Percentiles rank a stretch among this genome's conserved stretches.
These are phyloP conservation scores for Diplocarpon rosae DNA, from an alignment of 2,329 filamentous ascomycete species.

Conservation along the genomic window DNA sequence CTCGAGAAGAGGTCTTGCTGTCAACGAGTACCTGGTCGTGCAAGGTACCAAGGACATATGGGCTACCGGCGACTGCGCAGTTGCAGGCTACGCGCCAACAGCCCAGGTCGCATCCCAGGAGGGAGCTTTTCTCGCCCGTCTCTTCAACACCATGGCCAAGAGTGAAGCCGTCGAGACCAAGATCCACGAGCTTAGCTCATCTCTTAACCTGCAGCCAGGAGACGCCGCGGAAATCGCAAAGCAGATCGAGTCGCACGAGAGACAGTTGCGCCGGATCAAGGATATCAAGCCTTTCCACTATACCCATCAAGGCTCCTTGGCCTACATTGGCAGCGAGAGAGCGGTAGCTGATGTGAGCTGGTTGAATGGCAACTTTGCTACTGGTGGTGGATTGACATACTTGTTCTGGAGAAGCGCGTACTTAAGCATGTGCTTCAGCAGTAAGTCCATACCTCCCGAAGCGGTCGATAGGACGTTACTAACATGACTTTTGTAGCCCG, in stretches of 20 bases:
- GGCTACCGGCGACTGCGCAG: conserved; percentile 94
- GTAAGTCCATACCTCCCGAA: conserved; percentile 45
- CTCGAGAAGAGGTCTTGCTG: conserved; percentile 84
- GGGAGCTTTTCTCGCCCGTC: conserved; percentile 82
- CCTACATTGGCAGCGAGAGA: conserved; percentile 97
- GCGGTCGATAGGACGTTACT: conserved; percentile 8
- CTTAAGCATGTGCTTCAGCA: conserved; percentile 99
- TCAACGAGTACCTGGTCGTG: conserved; percentile 98
- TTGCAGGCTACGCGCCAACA: conserved; percentile 94
- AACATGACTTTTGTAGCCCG: conserved; percentile 47
- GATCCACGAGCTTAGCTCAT: conserved; percentile 56
- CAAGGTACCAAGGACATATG: conserved; percentile 96
- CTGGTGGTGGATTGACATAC: conserved; percentile 87
- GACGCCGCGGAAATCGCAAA: conserved; percentile 55
- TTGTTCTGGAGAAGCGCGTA: conserved; percentile 98
- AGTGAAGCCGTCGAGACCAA: conserved; percentile 71
- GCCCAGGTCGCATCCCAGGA: conserved; percentile 95
- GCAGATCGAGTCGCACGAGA: conserved; percentile 80
- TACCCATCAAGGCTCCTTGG: conserved; percentile 91
- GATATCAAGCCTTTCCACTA: conserved; percentile 97
- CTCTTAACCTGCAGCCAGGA: conserved; percentile 48
- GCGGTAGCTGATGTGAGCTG: conserved; percentile 95
- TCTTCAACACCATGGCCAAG: conserved; percentile 99
- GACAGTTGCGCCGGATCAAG: conserved; percentile 78
- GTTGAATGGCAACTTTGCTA: conserved; percentile 93